These are phyloP conservation scores for Carex parvula DNA, from an alignment of 176 grass and related monocot species.

Conservation along the genomic window DNA sequence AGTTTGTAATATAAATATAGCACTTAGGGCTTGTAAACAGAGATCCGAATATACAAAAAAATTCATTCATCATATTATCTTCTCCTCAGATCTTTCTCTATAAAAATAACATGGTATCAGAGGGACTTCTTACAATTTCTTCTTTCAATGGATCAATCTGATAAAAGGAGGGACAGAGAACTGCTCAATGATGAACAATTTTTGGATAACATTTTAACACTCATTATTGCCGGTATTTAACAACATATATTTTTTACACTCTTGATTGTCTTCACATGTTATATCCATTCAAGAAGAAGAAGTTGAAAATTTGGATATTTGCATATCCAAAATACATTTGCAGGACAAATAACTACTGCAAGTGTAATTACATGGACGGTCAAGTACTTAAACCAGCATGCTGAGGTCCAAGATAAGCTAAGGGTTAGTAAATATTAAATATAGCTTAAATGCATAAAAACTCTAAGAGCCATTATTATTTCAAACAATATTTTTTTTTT, in stretches of 20 bases:
- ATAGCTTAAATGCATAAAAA: neutral
- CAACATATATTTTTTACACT: neutral
- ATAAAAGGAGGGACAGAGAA: constrained; percentile 8
- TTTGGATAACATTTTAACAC: constrained; percentile 76
- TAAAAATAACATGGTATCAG: too few species aligned
- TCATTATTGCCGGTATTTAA: constrained; percentile 72
- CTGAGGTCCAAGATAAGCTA: constrained; percentile 53
- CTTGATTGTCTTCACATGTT: neutral
- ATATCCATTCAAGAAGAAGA: neutral
- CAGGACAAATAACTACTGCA: constrained; percentile 86
- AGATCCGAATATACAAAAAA: too few species aligned
- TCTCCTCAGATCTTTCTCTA: too few species aligned
- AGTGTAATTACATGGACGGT: constrained; percentile 85
- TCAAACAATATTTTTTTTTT: neutral
- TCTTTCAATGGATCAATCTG: constrained; percentile 26
- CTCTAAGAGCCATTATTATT: neutral
- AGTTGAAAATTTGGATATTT: neutral
- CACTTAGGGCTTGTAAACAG: too few species aligned
- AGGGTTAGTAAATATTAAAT: constrained; percentile 40
- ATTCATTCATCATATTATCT: too few species aligned
- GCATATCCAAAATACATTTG: neutral
- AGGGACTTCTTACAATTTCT: constrained; percentile 74
- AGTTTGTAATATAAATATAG: too few species aligned
- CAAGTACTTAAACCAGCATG: constrained; percentile 67
- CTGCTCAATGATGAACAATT: constrained; percentile 59